Percentiles rank a stretch among this genome's conserved stretches.
These are phyloP conservation scores for Stemphylium beticola DNA, from an alignment of 2,329 filamentous ascomycete species.

Conservation along the genomic window DNA sequence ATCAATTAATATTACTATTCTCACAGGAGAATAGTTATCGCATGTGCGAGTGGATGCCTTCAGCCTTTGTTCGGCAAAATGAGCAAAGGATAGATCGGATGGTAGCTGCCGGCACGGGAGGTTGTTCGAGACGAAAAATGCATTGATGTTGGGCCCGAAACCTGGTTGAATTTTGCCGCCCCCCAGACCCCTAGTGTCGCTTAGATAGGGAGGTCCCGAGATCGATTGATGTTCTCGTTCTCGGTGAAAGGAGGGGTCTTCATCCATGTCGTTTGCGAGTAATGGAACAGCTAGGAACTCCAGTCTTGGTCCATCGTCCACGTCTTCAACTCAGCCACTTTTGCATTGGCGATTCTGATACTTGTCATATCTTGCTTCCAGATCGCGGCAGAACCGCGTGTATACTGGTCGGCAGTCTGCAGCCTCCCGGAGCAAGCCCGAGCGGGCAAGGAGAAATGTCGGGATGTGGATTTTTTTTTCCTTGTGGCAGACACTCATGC, in stretches of 20 bases:
- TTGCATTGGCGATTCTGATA: not conserved
- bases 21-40: not conserved
- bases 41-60: not conserved
- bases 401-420: not conserved
- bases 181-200: not conserved
- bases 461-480: not conserved
- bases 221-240: not conserved
- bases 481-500: not conserved
- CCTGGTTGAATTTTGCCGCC: not conserved
- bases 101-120: not conserved
- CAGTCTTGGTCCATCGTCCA: no score
- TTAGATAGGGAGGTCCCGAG: not conserved
- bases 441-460: not conserved
- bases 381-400: not conserved
- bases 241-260: not conserved
- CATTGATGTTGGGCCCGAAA: not conserved
- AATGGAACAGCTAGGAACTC: not conserved
- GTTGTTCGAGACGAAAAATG: not conserved
- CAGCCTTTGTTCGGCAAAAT: not conserved
- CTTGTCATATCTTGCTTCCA: not conserved
- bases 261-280: constrained; percentile 1
- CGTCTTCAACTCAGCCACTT: not conserved
- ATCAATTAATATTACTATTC: not conserved
- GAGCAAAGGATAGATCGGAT: not conserved
- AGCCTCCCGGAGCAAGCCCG: not conserved